These are phyloP conservation scores for Edaphochlamys debaryana DNA, from an alignment of 139 green algal genomes.

Conservation along the genomic window DNA sequence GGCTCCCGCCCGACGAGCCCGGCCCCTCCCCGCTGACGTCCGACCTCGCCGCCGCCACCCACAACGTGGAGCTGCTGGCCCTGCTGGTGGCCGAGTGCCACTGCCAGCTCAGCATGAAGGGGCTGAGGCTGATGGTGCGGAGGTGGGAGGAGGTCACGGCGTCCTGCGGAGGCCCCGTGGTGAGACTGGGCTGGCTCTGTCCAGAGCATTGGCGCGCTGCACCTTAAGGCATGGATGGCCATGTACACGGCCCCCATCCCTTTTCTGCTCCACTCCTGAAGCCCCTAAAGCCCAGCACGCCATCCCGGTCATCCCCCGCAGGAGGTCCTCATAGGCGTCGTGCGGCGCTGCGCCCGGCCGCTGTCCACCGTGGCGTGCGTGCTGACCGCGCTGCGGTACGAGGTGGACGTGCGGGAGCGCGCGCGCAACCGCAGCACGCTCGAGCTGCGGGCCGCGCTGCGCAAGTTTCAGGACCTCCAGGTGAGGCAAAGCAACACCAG, in stretches of 20 bases:
- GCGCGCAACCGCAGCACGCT: not conserved
- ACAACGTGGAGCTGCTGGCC: conserved; percentile 15
- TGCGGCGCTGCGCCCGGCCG: not conserved
- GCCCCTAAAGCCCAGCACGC: no score
- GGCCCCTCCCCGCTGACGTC: not conserved
- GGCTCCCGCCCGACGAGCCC: not conserved
- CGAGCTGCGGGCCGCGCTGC: conserved; percentile 6
- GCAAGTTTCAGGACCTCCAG: conserved; percentile 9
- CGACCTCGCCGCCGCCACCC: not conserved
- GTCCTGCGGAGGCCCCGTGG: not conserved
- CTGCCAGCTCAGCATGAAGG: conserved; percentile 12
- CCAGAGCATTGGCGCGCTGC: no score
- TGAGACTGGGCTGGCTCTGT: not conserved
- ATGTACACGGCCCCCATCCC: no score
- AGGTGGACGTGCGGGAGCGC: not conserved
- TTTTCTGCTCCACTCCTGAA: no score
- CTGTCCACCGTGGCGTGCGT: not conserved
- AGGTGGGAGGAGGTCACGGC: conserved; percentile 22
- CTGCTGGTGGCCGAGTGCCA: conserved; percentile 10
- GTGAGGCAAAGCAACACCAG: not conserved
- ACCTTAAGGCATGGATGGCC: no score
- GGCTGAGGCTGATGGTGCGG: conserved; percentile 11
- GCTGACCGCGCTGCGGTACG: not conserved
- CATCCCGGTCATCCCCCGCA: not conserved
- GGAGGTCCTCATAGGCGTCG: not conserved